phyloP scores from a whole-genome alignment of 495 filamentous ascomycete species.

The Penicillium arizonense region DNA sequence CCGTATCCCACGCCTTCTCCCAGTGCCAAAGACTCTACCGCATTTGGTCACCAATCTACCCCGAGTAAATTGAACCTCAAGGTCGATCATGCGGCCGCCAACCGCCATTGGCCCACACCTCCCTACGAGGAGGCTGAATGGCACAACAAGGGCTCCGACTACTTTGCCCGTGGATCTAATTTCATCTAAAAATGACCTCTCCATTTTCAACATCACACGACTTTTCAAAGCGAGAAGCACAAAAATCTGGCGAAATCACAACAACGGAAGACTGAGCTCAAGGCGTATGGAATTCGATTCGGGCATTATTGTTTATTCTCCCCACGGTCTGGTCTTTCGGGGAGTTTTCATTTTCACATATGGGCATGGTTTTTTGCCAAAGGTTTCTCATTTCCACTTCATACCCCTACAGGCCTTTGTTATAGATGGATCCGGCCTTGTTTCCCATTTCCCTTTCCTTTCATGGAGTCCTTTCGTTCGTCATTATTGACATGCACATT shows the following conservation, averaged over 20 bases:
- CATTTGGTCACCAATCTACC: constrained; percentile 55
- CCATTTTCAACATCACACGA: constrained; percentile 12
- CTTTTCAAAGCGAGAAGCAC: constrained; percentile 18
- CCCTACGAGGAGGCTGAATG: constrained; percentile 89
- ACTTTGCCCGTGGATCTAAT: constrained; percentile 62
- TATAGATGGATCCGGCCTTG: constrained; percentile 45
- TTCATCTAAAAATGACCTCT: constrained; percentile 37
- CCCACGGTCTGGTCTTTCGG: constrained; percentile 23
- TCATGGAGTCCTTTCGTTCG: constrained; percentile 27
- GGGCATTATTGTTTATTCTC: constrained; percentile 24
- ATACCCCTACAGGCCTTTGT: constrained; percentile 43
- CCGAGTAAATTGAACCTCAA: constrained; percentile 60
- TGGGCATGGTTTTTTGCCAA: constrained; percentile 14
- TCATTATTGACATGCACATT: constrained; percentile 8
- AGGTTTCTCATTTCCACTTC: constrained; percentile 25
- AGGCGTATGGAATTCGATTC: constrained; percentile 34
- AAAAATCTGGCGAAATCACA: constrained; percentile 28
- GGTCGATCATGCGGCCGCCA: constrained; percentile 51
- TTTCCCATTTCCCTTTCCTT: constrained; percentile 24
- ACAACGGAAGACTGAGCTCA: constrained; percentile 29
- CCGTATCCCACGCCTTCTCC: constrained; percentile 91
- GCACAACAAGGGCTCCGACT: constrained; percentile 75
- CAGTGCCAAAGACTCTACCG: constrained; percentile 75
- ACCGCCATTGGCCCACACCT: constrained; percentile 91
- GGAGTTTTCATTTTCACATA: constrained; percentile 13